Percentiles rank a stretch among this genome's conserved stretches.
Conservation (phyloP, 176 grass and related monocot species). For the Cenchrus americanus region DNA sequence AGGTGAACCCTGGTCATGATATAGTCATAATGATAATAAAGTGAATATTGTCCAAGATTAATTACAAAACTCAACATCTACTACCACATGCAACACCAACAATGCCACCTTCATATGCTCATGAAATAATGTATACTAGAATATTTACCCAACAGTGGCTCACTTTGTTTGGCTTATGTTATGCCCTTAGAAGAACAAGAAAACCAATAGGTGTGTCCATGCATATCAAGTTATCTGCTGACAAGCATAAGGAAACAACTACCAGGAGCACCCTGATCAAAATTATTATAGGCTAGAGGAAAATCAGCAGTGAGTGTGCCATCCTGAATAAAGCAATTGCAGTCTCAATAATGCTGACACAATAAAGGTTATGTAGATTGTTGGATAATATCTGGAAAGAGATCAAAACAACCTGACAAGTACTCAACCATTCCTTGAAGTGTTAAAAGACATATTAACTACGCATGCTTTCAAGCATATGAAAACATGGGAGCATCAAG, state of each 20-base stretch:
- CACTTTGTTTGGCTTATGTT: constrained; percentile 13
- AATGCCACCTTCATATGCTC: neutral
- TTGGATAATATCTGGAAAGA: neutral
- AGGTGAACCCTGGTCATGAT: constrained; percentile 10
- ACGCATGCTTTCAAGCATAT: neutral
- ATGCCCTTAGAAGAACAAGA: constrained; percentile 8
- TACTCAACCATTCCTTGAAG: neutral
- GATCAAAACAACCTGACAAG: neutral
- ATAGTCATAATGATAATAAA: constrained; percentile 7
- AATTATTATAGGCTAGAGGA: constrained; percentile 7
- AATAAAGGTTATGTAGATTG: neutral
- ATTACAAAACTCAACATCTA: constrained; percentile 12
- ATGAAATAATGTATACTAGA: neutral
- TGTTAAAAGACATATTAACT: neutral
- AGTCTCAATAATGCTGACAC: neutral
- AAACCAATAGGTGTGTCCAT: neutral
- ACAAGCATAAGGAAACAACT: neutral
- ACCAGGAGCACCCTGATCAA: neutral
- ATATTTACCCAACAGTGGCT: neutral
- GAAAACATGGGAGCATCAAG: neutral
- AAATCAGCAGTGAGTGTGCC: neutral
- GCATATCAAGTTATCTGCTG: neutral
- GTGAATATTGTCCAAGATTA: neutral
- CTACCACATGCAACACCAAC: constrained; percentile 1
- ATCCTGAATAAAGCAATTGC: constrained; percentile 7